Evolutionary conservation across 1,139 yeast species (phyloP).

Genomic region (Hansenula sp.): DNA sequence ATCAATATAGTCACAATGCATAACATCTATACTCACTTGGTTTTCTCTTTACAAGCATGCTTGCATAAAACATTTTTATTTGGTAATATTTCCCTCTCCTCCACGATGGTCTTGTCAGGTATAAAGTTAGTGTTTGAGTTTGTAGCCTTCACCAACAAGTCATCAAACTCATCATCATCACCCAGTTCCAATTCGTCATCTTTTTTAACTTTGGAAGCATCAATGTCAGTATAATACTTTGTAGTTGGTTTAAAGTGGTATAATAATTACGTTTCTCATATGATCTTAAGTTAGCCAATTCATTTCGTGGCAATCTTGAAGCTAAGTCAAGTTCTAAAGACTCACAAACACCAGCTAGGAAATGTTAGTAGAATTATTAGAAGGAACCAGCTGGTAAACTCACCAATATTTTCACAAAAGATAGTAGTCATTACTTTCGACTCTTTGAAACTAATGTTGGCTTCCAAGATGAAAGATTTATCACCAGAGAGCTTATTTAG

Average conservation of each 20-base stretch:
- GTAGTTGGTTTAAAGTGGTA: too few species aligned
- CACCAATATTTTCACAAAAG: slow-evolving; percentile 33
- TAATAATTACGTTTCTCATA: neutral
- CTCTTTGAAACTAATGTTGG: slow-evolving; percentile 14
- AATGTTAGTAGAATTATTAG: neutral
- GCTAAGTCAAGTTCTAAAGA: neutral
- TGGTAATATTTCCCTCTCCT: neutral
- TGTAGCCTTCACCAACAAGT: slow-evolving; percentile 15
- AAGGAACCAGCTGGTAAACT: neutral
- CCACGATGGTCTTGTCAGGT: neutral
- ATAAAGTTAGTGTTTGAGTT: slow-evolving; percentile 4
- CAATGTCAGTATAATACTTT: neutral
- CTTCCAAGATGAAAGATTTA: slow-evolving; percentile 25
- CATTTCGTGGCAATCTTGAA: neutral
- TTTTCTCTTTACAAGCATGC: slow-evolving; percentile 35
- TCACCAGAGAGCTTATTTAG: slow-evolving; percentile 25
- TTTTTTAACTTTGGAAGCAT: neutral
- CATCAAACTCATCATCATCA: slow-evolving; percentile 26
- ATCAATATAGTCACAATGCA: too few species aligned
- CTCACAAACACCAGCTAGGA: slow-evolving; percentile 7
- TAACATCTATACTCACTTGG: slow-evolving; percentile 8
- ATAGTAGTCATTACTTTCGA: slow-evolving; percentile 25
- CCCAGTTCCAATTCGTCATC: neutral
- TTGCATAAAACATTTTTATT: slow-evolving; percentile 23
- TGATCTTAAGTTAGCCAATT: neutral